These are phyloP conservation scores for Fusarium tanahbumbuense DNA, from an alignment of 2,329 filamentous ascomycete species.

Conservation along the genomic window DNA sequence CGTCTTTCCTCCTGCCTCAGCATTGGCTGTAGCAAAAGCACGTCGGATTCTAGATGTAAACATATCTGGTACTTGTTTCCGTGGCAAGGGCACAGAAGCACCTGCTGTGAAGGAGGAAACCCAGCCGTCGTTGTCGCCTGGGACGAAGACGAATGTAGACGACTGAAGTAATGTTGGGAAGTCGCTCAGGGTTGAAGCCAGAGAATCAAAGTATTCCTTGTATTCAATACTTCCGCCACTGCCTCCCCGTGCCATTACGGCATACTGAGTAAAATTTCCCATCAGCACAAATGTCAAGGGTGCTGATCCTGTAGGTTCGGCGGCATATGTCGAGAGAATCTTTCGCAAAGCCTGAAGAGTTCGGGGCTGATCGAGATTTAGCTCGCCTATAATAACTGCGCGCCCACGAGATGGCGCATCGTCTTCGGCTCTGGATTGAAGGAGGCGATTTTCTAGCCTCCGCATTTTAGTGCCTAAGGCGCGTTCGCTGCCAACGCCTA, in stretches of 20 bases:
- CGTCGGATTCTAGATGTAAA: slow-evolving; percentile 90
- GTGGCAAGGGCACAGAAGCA: slow-evolving; percentile 75
- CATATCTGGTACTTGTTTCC: slow-evolving; percentile 81
- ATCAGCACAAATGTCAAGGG: slow-evolving; percentile 86
- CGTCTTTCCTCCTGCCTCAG: slow-evolving; percentile 67
- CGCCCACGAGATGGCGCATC: slow-evolving; percentile 58
- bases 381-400: slow-evolving; percentile 83
- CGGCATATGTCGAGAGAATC: slow-evolving; percentile 79
- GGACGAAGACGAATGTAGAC: slow-evolving; percentile 90
- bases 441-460: slow-evolving; percentile 76
- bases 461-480: slow-evolving; percentile 87
- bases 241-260: slow-evolving; percentile 74
- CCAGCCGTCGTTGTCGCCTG: slow-evolving; percentile 98
- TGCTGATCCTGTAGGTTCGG: slow-evolving; percentile 69
- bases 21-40: slow-evolving; percentile 81
- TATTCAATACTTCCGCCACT: slow-evolving; percentile 91
- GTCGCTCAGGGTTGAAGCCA: slow-evolving; percentile 84
- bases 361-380: slow-evolving; percentile 87
- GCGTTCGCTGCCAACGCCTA: slow-evolving; percentile 90
- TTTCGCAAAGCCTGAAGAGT: slow-evolving; percentile 84
- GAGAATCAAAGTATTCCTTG: slow-evolving; percentile 92
- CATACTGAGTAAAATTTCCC: slow-evolving; percentile 81
- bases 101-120: slow-evolving; percentile 84
- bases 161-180: slow-evolving; percentile 83
- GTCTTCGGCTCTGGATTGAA: slow-evolving; percentile 57